These are phyloP conservation scores for Eucalyptus pauciflora DNA, from an alignment of 345 rosid genomes.

Conservation along the genomic window DNA sequence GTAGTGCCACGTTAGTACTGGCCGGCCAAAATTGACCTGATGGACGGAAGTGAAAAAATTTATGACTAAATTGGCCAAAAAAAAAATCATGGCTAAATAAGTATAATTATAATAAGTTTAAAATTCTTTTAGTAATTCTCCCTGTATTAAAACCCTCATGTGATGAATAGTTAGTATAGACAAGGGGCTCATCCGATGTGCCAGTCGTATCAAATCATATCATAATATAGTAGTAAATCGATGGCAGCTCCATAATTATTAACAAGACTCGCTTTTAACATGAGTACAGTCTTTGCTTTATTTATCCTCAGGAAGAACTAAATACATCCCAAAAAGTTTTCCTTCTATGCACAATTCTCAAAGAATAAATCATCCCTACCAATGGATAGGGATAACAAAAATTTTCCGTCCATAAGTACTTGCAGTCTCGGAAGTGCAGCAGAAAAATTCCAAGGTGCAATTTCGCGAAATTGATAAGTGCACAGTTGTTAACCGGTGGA, in stretches of 20 bases:
- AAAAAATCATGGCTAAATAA: too few species aligned
- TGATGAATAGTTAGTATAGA: neutral
- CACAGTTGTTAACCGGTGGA: neutral
- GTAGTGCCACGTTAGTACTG: rapidly evolving
- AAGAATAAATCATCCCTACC: neutral
- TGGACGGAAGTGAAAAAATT: rapidly evolving
- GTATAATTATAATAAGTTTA: too few species aligned
- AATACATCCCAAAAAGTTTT: neutral
- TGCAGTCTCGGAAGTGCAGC: neutral
- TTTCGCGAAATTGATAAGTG: neutral
- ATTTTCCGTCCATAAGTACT: neutral
- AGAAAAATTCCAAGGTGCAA: neutral
- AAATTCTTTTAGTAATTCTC: too few species aligned
- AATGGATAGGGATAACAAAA: neutral
- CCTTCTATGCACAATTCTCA: neutral
- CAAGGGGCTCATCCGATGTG: neutral
- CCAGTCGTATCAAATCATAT: neutral
- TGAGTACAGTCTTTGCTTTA: neutral
- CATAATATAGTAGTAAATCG: neutral
- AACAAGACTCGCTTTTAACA: neutral
- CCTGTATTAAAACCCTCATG: neutral
- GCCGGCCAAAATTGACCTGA: rapidly evolving
- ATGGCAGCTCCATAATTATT: neutral
- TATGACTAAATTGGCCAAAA: too few species aligned
- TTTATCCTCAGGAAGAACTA: neutral